Evolutionary conservation across 164 flowering plant genomes (phyloP).

Genomic region (Pachysandra terminalis): DNA sequence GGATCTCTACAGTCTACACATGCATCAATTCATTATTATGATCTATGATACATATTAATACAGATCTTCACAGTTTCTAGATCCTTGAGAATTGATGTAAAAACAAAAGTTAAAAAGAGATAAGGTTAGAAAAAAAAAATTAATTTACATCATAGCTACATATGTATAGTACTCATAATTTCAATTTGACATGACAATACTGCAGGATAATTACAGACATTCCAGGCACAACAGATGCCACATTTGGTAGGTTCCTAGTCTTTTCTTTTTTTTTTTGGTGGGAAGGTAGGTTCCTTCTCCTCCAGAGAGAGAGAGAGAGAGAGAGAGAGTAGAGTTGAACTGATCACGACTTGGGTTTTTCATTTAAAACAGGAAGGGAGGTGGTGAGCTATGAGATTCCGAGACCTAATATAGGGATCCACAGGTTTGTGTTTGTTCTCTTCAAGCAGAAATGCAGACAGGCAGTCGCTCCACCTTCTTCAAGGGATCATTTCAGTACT

Average conservation of each 20-base stretch:
- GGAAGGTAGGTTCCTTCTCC: too few relatives aligned
- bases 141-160: too few relatives aligned
- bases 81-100: neutral
- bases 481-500: constrained; percentile 64
- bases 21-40: neutral
- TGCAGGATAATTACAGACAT: constrained; percentile 87
- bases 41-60: neutral
- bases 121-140: too few relatives aligned
- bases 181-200: constrained; percentile 6
- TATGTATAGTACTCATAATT: neutral
- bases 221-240: constrained; percentile 86
- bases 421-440: constrained; percentile 74
- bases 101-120: too few relatives aligned
- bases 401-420: constrained; percentile 88
- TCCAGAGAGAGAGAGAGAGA: constrained; percentile 10
- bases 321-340: neutral
- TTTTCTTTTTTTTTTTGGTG: too few relatives aligned
- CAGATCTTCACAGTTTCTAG: neutral
- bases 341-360: neutral
- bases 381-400: constrained; percentile 72
- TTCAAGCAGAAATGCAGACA: constrained; percentile 71
- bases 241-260: constrained; percentile 84
- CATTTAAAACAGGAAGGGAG: constrained; percentile 52
- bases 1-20: too few relatives aligned
- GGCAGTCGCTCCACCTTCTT: constrained; percentile 36